phyloP scores from a whole-genome alignment of 2,329 filamentous ascomycete species.

The Fusarium concolor region DNA sequence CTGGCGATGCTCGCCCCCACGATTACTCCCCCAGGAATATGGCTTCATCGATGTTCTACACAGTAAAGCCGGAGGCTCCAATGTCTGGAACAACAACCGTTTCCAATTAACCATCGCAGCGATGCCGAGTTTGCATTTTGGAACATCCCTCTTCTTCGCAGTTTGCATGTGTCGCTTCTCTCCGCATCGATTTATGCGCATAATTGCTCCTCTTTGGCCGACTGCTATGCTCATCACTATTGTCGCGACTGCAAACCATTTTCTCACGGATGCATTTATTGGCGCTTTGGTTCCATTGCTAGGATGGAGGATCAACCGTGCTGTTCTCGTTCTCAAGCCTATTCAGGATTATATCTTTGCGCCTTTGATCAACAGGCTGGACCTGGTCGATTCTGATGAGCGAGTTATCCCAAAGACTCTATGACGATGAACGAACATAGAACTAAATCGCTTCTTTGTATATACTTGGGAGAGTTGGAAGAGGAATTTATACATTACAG shows the following conservation, averaged over 20 bases:
- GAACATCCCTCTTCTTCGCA: slow-evolving; percentile 53
- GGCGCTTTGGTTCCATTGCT: slow-evolving; percentile 51
- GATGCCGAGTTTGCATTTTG: slow-evolving; percentile 63
- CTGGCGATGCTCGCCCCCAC: slow-evolving; percentile 62
- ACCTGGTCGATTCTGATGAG: slow-evolving; percentile 35
- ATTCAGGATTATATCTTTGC: slow-evolving; percentile 48
- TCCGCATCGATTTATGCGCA: slow-evolving; percentile 53
- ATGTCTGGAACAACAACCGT: slow-evolving; percentile 58
- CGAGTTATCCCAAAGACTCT: slow-evolving; percentile 35
- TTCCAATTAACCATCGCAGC: slow-evolving; percentile 62
- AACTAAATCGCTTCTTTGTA: background rate
- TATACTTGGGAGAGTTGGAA: rapidly evolving
- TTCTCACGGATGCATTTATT: slow-evolving; percentile 52
- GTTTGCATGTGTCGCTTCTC: slow-evolving; percentile 53
- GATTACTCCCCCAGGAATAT: slow-evolving; percentile 59
- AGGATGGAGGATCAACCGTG: slow-evolving; percentile 50
- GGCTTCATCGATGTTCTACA: slow-evolving; percentile 62
- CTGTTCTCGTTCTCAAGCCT: slow-evolving; percentile 44
- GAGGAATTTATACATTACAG: background rate
- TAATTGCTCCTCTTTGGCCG: slow-evolving; percentile 57
- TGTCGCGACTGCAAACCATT: slow-evolving; percentile 56
- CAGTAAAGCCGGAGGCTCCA: slow-evolving; percentile 42
- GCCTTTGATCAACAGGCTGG: slow-evolving; percentile 40
- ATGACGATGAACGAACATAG: slow-evolving; percentile 6
- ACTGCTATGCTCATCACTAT: slow-evolving; percentile 56